Base-by-base conservation (phyloP, 257 asterid species). In the Nemophila menziesii region DNA sequence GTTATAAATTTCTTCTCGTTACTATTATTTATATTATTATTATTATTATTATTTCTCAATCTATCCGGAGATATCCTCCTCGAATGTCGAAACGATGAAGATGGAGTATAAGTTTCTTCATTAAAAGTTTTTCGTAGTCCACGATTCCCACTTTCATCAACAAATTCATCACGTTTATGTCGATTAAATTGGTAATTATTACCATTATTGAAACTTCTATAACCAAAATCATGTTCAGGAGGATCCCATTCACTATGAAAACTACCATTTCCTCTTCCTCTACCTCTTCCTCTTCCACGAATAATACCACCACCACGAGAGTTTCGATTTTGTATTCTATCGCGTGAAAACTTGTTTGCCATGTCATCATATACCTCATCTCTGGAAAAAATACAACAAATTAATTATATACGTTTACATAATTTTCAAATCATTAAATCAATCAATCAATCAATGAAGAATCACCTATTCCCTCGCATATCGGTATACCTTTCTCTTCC, bases 381-480 rank as follows among this genome's bases (percentile, higher is more conserved):
- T 63, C 97, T 87, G 92, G 33, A 46, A 61, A 18, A 41, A 63
- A 60, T 34, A 43, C 62, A 64, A 36, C 22, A 50, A 33, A 52
- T 24, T 24, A 4, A 4, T 24, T 24, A 4, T 24, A 4, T 24
- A 39, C 50, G 45, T 52, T 56, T 59, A 46, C 39, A 57, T 34
- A 10, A 43, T 55, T 51, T n/a, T n/a, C n/a, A 58, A 46, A 20
- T 44, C 33, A 22, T 11, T 34, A 39, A 53, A 43, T 45, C 37
- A 16, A 17, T 2, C 46, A 22, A 41, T 14, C 29, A 36, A 22
- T 19, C 8, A 6, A 56, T 2, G 36, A 24, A 58, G 14, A 47
- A 60, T 69, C 73, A 87, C 93, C 95, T 83, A 64, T 67, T 69
- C 64, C 82, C 78, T 34, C 77, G 70, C 29, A 55, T 65, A 64